Base-by-base conservation (phyloP, 176 grass and related monocot species). In the Eragrostis curvula region DNA sequence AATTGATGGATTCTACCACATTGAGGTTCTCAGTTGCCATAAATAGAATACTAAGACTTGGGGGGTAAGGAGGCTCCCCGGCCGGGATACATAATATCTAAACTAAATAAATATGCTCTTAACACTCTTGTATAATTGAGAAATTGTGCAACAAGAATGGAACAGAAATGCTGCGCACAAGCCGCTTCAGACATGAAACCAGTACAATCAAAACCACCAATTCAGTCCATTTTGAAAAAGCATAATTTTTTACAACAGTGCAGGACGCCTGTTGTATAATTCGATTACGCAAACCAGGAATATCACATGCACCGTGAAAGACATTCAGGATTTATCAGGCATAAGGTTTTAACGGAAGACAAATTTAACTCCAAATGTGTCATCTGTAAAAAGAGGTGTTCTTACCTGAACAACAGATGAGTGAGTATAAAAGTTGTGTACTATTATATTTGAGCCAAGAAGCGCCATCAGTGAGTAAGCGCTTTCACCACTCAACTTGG, bases 401-500 rank as follows among this genome's bases (percentile, higher is more conserved):
- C 45, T 80, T 83, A 89, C 92, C 78, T 91, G 85, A 42, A 97
- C 95, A 87, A 92, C 67, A 72, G 90, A 89, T 30, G 95, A 97
- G 48, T 94, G 92, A 45, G 85, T 78, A 74, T 94, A 97, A 73
- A 97, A 89, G 77, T 91, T 97, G 81, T 97, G 95, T 3, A 25
- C 92, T 91, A 97, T 94, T 81, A 97, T 8, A 77, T 97, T 97
- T 64, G 88, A 24, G 3, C 95, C 95, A 71, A 97, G 84, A 85
- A 97, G 88, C 36, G 90, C 92, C 92, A 94, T 97, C 52, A 97
- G 48, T 20, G 90, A 92, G 72, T 94, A 97, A 75, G 88, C 88
- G 32, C 70, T 94, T 85, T 97, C 95, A 49, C 87, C 92, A 81
- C 88, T 94, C 78, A 97, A 67, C 66, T 92, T 94, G 45, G 95